These are phyloP conservation scores for Kockiozyma suomiensis DNA, from an alignment of 805 yeast genomes.

Conservation along the genomic window DNA sequence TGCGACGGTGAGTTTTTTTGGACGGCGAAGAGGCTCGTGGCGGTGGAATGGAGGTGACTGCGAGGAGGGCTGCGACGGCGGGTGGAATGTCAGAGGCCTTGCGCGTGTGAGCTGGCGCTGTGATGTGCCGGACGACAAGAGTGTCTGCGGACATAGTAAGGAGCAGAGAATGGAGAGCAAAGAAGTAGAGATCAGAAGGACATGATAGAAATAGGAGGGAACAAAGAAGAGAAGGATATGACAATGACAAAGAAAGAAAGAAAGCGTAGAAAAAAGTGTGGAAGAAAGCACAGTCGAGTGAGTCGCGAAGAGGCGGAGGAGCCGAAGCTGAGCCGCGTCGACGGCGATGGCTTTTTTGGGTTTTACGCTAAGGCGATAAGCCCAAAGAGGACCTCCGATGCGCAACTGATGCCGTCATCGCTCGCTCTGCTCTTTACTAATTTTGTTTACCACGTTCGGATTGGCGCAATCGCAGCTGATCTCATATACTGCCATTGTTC, in stretches of 20 bases:
- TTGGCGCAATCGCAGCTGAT: neutral
- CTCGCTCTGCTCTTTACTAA: no score
- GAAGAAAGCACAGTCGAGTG: no score
- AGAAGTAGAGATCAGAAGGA: no score
- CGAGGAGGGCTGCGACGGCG: constrained; percentile 34
- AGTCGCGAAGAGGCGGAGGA: neutral
- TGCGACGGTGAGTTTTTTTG: constrained; percentile 1
- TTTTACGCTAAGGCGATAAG: constrained; percentile 6
- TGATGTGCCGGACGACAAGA: constrained; percentile 18
- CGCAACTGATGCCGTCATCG: no score
- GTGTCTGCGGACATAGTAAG: constrained; percentile 26
- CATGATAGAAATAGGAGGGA: no score
- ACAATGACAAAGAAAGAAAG: no score
- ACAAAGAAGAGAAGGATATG: no score
- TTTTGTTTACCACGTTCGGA: no score
- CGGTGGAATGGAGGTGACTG: constrained; percentile 34
- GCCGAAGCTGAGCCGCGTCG: constrained; percentile 2
- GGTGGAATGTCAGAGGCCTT: constrained; percentile 22
- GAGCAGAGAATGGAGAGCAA: neutral
- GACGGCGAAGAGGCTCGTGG: constrained; percentile 8
- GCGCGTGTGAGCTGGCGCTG: constrained; percentile 1
- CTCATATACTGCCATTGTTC: no score
- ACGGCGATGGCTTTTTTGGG: constrained; percentile 5
- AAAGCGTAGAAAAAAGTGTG: no score
- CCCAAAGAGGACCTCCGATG: constrained; percentile 9